Conservation (phyloP, 2,329 filamentous ascomycete species). For the Aspergillus sp. region DNA sequence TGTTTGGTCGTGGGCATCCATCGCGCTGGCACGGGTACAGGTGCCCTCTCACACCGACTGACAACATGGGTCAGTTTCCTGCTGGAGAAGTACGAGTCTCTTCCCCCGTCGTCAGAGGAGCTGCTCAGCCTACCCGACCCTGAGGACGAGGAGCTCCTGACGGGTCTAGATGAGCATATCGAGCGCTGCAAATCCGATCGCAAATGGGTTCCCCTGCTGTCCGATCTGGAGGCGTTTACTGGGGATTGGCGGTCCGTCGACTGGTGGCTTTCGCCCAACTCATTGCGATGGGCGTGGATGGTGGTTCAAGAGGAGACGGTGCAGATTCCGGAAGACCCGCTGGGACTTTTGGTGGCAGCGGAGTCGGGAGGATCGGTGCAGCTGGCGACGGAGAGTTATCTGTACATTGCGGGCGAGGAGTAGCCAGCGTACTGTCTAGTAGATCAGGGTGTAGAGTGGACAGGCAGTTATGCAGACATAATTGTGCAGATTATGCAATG, state of each 20-base stretch:
- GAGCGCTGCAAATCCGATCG: conserved; percentile 13
- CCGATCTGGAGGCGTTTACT: conserved; percentile 14
- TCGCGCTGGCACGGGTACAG: conserved; percentile 9
- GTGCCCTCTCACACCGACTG: conserved; percentile 32
- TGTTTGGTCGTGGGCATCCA: conserved; percentile 32
- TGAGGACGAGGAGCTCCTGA: conserved; percentile 23
- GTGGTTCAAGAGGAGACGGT: conserved; percentile 41
- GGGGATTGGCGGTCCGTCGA: conserved; percentile 22
- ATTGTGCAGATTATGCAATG: not conserved
- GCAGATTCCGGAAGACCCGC: conserved; percentile 33
- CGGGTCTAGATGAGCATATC: conserved; percentile 23
- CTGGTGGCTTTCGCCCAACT: conserved; percentile 38
- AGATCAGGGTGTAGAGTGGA: too few relatives aligned
- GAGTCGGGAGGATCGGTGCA: conserved; percentile 14
- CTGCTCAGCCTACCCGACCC: conserved; percentile 31
- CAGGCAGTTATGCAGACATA: conserved; percentile 1
- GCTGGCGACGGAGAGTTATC: conserved; percentile 31
- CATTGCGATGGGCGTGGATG: conserved; percentile 45
- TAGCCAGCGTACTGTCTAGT: not conserved
- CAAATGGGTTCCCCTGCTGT: conserved; percentile 9
- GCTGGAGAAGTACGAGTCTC: conserved; percentile 29
- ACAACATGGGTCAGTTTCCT: conserved; percentile 37
- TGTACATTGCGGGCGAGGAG: conserved; percentile 36
- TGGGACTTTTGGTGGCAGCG: conserved; percentile 26
- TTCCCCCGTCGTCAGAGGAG: conserved; percentile 26